Conservation (phyloP, 1,139 yeast species). For the Kluyveromyces marxianus region DNA sequence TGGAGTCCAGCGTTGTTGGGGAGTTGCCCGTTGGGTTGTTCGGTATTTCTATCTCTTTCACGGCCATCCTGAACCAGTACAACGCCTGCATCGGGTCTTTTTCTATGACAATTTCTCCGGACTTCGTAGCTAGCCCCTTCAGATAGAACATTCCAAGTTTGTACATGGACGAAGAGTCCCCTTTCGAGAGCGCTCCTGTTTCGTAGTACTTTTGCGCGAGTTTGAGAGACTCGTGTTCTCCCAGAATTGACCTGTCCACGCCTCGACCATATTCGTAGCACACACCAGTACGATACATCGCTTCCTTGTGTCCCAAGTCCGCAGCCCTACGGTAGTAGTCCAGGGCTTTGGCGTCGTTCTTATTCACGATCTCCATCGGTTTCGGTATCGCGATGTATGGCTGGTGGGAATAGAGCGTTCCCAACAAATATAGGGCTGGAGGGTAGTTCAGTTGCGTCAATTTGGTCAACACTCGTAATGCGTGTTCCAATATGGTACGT, state of each 20-base stretch:
- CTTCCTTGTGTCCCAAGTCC: constrained; percentile 45
- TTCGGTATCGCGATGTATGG: constrained; percentile 21
- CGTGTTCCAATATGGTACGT: constrained; percentile 47
- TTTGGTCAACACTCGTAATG: constrained; percentile 50
- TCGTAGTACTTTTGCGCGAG: constrained; percentile 47
- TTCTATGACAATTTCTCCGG: constrained; percentile 28
- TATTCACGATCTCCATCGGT: constrained; percentile 39
- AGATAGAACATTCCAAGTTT: constrained; percentile 57
- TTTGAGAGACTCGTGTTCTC: constrained; percentile 34
- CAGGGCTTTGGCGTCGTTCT: constrained; percentile 53
- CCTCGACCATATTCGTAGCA: constrained; percentile 66
- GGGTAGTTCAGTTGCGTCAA: constrained; percentile 37
- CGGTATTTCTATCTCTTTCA: constrained; percentile 25
- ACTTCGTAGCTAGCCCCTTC: constrained; percentile 36
- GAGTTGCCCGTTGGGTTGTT: neutral
- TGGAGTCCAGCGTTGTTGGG: constrained; percentile 6
- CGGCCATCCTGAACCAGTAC: constrained; percentile 51
- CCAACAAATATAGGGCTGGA: constrained; percentile 51
- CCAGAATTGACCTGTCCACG: constrained; percentile 9
- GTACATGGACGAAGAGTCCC: constrained; percentile 51
- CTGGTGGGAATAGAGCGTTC: constrained; percentile 50
- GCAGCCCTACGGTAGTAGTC: constrained; percentile 53
- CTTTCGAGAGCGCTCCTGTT: constrained; percentile 52
- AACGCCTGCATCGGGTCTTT: constrained; percentile 43
- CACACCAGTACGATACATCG: constrained; percentile 60